Conservation (phyloP, 1,284 basidiomycete species). For the Sutorius eximius region DNA sequence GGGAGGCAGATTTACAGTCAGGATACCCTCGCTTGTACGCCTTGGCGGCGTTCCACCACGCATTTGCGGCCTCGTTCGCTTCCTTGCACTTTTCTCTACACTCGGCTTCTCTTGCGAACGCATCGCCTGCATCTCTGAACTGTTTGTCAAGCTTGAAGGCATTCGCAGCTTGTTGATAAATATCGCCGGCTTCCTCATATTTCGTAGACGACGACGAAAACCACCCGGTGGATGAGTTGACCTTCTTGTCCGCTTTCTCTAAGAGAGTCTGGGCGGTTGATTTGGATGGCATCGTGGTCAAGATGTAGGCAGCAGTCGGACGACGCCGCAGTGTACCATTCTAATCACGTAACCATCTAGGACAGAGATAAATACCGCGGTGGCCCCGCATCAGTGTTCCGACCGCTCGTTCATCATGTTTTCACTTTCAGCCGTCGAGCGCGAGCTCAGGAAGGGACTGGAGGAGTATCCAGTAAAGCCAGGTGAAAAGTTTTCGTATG, state of each 20-base stretch:
- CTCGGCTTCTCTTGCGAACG: constrained; percentile 87
- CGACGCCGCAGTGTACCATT: not conserved
- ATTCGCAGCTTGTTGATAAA: constrained; percentile 94
- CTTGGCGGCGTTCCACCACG: constrained; percentile 96
- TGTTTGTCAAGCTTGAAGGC: constrained; percentile 92
- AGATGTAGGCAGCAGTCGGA: not conserved
- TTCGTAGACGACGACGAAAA: constrained; percentile 80
- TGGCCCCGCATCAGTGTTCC: not conserved
- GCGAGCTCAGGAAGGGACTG: constrained; percentile 45
- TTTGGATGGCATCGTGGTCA: constrained; percentile 45
- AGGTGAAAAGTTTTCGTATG: constrained; percentile 77
- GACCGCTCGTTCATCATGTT: constrained; percentile 38
- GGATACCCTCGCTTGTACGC: constrained; percentile 88
- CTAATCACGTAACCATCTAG: constrained; percentile 20
- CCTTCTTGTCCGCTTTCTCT: constrained; percentile 92
- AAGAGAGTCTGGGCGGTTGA: constrained; percentile 61
- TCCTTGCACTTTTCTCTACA: constrained; percentile 87
- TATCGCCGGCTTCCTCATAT: constrained; percentile 91
- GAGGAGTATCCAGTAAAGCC: constrained; percentile 66
- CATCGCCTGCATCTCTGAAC: constrained; percentile 89
- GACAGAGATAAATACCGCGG: not conserved
- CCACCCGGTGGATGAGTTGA: constrained; percentile 80
- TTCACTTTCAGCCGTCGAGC: constrained; percentile 33
- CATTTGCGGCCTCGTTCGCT: constrained; percentile 89
- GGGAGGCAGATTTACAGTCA: constrained; percentile 51